Base-by-base conservation (phyloP, 176 grass and related monocot genomes). In the Secale cereale region DNA sequence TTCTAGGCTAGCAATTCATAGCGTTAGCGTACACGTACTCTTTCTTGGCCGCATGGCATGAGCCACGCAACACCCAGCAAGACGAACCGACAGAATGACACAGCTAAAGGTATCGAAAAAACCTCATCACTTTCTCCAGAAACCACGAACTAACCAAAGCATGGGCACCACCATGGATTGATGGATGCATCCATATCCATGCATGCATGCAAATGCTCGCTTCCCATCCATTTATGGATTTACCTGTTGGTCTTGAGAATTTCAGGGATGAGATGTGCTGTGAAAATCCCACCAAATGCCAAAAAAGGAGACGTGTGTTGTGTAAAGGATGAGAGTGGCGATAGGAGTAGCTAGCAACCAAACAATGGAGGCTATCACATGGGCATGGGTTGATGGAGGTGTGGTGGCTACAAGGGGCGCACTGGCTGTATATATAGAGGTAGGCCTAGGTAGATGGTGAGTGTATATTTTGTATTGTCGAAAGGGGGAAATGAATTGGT, bases 351-450 rank as follows among this genome's bases (percentile, higher is more conserved):
- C 29, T 17, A 32, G 16, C 48, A 67, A 22, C 3, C 65, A 1
- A 33, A 46, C 59, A 43, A 43, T 17, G 3, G 77, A 39, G n/a
- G 69, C 20, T 74, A 12, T 28, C 72, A 48, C 45, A 16, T 46
- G 14, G 14, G 7, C 36, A 37, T 19, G 48, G 48, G 48, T 52
- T 36, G 56, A 74, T 43, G 67, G 20, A 65, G 77, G 66, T 73
- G 65, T 35, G 65, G 65, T 73, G 46, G 76, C 37, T 33, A 33
- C 85, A 54, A 73, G 29, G 25, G 29, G 23, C 50, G 65, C n/a
- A 60, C 36, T 70, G 15, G 6, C 15, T 11, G 37, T 78, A 82
- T 89, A 82, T 82, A 82, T 89, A 89, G 78, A 76, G 39, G 33
- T 5, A 30, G 23, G 54, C n/a, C 8, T 30, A 5, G 29, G 36